Percentiles rank a stretch among this genome's conserved stretches.
Evolutionary conservation across 441 rosid species (phyloP).

Genomic region (Pelargonium myrrhifolium): DNA sequence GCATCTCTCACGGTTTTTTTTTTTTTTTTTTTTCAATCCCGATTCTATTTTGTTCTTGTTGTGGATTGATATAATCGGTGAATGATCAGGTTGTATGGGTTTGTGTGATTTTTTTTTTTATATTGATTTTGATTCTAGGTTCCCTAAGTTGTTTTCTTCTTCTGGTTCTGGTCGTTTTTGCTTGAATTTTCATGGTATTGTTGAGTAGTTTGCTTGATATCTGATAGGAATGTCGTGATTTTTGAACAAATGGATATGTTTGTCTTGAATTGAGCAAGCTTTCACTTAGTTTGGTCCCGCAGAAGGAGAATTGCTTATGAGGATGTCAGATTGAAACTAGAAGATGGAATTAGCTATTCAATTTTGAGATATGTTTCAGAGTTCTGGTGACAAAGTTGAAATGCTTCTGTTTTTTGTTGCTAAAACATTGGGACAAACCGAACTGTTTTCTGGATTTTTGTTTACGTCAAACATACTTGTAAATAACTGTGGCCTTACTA

Average conservation of each 20-base stretch:
- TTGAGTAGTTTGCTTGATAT: background rate
- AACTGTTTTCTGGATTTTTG: background rate
- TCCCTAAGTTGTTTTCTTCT: background rate
- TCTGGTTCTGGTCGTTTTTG: background rate
- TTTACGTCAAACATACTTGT: background rate
- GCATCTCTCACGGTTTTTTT: slow-evolving; percentile 65
- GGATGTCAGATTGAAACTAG: background rate
- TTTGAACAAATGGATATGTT: background rate
- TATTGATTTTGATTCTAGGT: background rate
- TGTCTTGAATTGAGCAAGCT: background rate
- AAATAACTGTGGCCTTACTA: too few species aligned
- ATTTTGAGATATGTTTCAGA: background rate
- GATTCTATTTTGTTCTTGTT: background rate
- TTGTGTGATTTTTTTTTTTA: background rate
- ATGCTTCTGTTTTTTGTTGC: background rate
- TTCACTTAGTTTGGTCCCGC: background rate
- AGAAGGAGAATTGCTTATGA: background rate
- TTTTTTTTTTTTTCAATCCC: background rate
- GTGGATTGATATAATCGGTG: background rate
- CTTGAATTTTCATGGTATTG: background rate
- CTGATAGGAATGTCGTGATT: background rate
- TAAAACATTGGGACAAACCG: background rate
- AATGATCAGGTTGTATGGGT: background rate
- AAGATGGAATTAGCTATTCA: background rate
- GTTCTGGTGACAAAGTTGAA: background rate